Evolutionary conservation across 2,329 filamentous ascomycete genomes (phyloP).

Genomic region (Parastagonospora avenae): DNA sequence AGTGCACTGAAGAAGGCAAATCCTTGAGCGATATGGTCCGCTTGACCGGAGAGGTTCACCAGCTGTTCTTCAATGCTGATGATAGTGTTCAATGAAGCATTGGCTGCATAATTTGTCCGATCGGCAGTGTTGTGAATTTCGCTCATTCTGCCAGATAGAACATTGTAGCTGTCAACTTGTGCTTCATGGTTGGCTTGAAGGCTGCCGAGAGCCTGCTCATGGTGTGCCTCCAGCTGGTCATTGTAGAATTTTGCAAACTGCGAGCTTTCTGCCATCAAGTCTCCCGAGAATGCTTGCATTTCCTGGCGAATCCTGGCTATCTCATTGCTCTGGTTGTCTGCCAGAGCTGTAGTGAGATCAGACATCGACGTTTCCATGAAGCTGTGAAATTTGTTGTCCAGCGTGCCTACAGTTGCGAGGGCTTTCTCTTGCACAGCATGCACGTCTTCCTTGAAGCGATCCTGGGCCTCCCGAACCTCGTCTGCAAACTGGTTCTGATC

Average conservation of each 20-base stretch:
- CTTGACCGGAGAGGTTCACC: slow-evolving; percentile 21
- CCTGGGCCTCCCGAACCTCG: slow-evolving; percentile 25
- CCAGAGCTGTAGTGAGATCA: slow-evolving; percentile 21
- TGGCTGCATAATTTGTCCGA: slow-evolving; percentile 14
- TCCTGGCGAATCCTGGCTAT: slow-evolving; percentile 17
- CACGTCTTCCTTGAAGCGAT: slow-evolving; percentile 19
- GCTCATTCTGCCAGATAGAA: slow-evolving; percentile 17
- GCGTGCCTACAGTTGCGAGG: slow-evolving; percentile 15
- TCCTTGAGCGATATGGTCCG: slow-evolving; percentile 24
- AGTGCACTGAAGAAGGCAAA: slow-evolving; percentile 30
- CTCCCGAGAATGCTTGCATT: slow-evolving; percentile 26
- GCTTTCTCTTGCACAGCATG: slow-evolving; percentile 26
- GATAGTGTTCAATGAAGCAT: slow-evolving; percentile 18
- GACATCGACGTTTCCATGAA: slow-evolving; percentile 28
- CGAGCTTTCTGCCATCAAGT: slow-evolving; percentile 24
- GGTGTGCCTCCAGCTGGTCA: slow-evolving; percentile 18
- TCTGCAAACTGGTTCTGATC: slow-evolving; percentile 32
- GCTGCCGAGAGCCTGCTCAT: slow-evolving; percentile 16
- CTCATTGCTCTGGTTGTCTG: slow-evolving; percentile 19
- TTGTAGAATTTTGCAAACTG: slow-evolving; percentile 18
- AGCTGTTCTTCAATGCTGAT: slow-evolving; percentile 23
- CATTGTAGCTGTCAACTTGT: slow-evolving; percentile 21
- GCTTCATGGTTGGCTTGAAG: slow-evolving; percentile 22
- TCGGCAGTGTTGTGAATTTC: slow-evolving; percentile 14
- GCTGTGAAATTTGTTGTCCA: slow-evolving; percentile 24